Evolutionary conservation across 257 asterid genomes (phyloP), one percentile per base, ranked within the genome.

Genomic region (Solanum neorickii): DNA sequence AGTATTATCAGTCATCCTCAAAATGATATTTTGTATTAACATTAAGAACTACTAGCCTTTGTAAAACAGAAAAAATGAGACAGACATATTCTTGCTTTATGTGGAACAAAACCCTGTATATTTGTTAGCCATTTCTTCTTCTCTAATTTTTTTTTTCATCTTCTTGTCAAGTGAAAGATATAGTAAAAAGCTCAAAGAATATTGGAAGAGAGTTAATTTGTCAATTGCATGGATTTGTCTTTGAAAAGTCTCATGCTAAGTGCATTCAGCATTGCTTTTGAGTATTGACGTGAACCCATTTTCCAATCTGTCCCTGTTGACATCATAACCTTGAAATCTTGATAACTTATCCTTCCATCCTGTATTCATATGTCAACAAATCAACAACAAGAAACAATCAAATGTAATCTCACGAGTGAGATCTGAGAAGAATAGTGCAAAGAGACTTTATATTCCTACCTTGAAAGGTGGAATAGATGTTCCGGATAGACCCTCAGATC

Each of bases 281-380:
- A 95, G 90, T 92, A 95, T 80, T 96, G 98, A 10, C 99, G 92
- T 41, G 98, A 96, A 25, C 94, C 93, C 99, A 95, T 95, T 92
- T 92, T 96, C 98, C 98, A 96, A 86, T 96, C 98, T 89, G 89
- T 91, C 15, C 98, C 99, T 9, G 94, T 93, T 41, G 94, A 92
- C 99, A 96, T 96, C 99, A 96, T 95, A 9, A 94, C 96, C 89
- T 94, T 92, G 91, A 96, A 96, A 89, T 96, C 98, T 7, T 89
- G 87, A 41, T 88, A 96, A 83, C 98, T 95, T 35, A 96, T 96
- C 23, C 95, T 88, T 52, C 99, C 99, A 56, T 96, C 99, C 99
- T 95, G 87, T 65, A 41, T 15, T 9, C 35, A 14, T 4, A 74
- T 7, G 8, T 7, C 8, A 21, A 21, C 27, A 59, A 20, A 59